A percentile compares a stretch with the other conserved stretches of the same genome.
Evolutionary conservation across 805 yeast species (phyloP).

Genomic region (Metschnikowia lachancei): DNA sequence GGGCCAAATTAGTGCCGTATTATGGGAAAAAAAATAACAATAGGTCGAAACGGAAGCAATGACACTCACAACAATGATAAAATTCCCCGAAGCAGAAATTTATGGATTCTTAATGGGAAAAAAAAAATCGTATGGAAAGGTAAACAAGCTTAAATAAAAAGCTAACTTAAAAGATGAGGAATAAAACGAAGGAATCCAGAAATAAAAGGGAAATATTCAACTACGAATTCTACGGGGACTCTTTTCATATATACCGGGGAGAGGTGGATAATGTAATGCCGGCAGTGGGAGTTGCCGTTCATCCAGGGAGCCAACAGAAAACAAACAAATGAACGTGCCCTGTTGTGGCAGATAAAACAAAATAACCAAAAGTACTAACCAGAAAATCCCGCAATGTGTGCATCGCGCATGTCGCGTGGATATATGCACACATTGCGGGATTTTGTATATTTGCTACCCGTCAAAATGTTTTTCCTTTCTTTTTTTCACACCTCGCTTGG

Average conservation of each 20-base stretch:
- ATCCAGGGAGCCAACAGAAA: background rate
- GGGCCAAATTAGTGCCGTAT: background rate
- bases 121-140: background rate
- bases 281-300: conserved; percentile 3
- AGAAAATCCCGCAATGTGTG: conserved; percentile 6
- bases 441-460: background rate
- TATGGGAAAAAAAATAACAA: background rate
- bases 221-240: background rate
- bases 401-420: too few species aligned
- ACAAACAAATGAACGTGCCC: background rate
- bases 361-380: too few species aligned
- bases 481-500: background rate
- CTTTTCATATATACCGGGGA: conserved; percentile 5
- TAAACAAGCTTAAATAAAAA: background rate
- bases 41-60: conserved; percentile 5
- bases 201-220: background rate
- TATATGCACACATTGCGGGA: conserved; percentile 5
- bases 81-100: background rate
- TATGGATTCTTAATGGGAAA: background rate
- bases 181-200: background rate
- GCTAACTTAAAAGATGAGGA: background rate
- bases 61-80: conserved; percentile 1
- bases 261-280: conserved; percentile 2
- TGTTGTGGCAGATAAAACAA: background rate
- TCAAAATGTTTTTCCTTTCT: background rate